Conservation (phyloP, 495 filamentous ascomycete species). For the Trichodelitschia bisporula region DNA sequence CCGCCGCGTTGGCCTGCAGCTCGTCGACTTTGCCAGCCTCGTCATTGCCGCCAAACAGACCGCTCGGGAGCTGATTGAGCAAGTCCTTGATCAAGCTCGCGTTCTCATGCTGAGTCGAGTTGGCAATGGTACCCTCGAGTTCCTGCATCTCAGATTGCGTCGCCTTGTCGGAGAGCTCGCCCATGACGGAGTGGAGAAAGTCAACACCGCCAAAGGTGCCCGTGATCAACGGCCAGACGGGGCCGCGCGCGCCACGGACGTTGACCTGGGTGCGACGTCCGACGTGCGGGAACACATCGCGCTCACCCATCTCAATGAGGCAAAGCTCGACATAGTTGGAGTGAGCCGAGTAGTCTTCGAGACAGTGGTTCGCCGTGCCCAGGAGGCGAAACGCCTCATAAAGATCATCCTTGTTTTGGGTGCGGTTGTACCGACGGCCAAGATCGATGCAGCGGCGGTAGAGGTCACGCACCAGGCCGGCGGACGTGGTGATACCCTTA, state of each 20-base stretch:
- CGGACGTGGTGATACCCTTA: slow-evolving; percentile 47
- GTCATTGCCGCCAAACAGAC: slow-evolving; percentile 44
- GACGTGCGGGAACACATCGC: slow-evolving; percentile 61
- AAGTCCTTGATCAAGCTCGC: slow-evolving; percentile 49
- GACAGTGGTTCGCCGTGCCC: slow-evolving; percentile 67
- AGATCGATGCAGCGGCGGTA: slow-evolving; percentile 49
- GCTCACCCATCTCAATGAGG: slow-evolving; percentile 62
- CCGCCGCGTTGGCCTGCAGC: slow-evolving; percentile 21
- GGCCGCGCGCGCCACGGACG: slow-evolving; percentile 32
- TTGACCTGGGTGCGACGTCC: slow-evolving; percentile 40
- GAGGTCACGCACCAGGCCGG: slow-evolving; percentile 43
- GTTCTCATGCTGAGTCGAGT: slow-evolving; percentile 25
- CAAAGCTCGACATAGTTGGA: slow-evolving; percentile 77
- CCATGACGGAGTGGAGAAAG: slow-evolving; percentile 65
- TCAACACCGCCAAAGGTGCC: slow-evolving; percentile 73
- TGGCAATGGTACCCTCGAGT: slow-evolving; percentile 47
- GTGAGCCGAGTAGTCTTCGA: slow-evolving; percentile 86
- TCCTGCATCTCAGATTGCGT: slow-evolving; percentile 68
- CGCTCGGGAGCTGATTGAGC: slow-evolving; percentile 50
- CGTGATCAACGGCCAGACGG: slow-evolving; percentile 59
- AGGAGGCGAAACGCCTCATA: slow-evolving; percentile 66
- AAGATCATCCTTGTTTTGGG: slow-evolving; percentile 40
- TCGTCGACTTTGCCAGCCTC: slow-evolving; percentile 41
- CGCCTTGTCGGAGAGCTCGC: slow-evolving; percentile 70
- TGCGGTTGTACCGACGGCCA: slow-evolving; percentile 39